Evolutionary conservation across 1,284 basidiomycete genomes (phyloP), one percentile per base, ranked within the genome.

Genomic region (Ustilago tritici): DNA sequence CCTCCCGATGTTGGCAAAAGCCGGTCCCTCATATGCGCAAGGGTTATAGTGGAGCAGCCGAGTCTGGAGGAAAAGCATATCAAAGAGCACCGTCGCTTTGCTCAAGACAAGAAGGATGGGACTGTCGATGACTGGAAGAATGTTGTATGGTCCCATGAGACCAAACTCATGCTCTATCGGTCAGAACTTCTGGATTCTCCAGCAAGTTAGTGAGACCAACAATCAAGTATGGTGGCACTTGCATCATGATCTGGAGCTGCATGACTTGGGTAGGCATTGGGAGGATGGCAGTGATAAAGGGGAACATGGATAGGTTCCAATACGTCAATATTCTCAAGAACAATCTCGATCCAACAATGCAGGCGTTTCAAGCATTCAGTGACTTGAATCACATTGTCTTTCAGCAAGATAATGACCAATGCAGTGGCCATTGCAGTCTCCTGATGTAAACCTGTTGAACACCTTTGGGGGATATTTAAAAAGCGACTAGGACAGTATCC

Each of bases 401-500:
- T 70, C 84, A 87, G 73, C 86, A 87, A 64, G 87, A 87, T 68
- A 76, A 75, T 54, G 76, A 86, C 70, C 79, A 46, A 36, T 87
- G 28, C 28, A 60, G 23, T 88, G 85, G 85, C 86, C 84, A 50
- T 75, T 86, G 41, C 80, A 84, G 50, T 87, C 86, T 50, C 84
- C 86, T 34, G 85, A 88, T 71, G 74, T 87, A 17, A 88, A 87
- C 63, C 83, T 83, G 32, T 87, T 78, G 86, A 88, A 80, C 86
- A 88, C 61, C 73, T 86, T 8, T 88, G 87, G 87, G 40, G 47
- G 9, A 17, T 36, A 31, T 49, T 71, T 4, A 71, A 71, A 50
- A 23, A 32, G 11, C 19, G 55, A 17, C 31, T 65, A 17, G 52
- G 47, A 23, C 32, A 61, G 14, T 56, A 65, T 59, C 11, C 40